Conservation (phyloP, 768 basidiomycete species). For the Kwoniella dendrophila region DNA sequence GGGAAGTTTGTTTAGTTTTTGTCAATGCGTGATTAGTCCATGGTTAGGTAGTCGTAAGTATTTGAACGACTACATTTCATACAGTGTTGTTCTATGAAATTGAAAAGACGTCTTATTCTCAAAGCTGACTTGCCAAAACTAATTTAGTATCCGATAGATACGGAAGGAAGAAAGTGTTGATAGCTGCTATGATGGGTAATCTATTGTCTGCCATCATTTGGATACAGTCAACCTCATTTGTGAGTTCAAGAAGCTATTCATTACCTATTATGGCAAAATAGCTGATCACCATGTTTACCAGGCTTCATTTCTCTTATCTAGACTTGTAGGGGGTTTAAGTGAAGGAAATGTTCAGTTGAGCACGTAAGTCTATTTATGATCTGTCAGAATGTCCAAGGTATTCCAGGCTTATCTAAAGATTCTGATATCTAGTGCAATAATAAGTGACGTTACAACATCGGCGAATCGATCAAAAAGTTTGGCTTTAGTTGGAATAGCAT, state of each 20-base stretch:
- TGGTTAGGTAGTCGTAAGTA: constrained; percentile 70
- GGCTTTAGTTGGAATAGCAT: constrained; percentile 92
- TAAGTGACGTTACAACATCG: constrained; percentile 84
- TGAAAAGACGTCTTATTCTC: background rate
- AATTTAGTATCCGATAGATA: constrained; percentile 82
- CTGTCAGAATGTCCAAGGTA: background rate
- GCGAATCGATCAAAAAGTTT: constrained; percentile 80
- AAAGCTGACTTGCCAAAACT: constrained; percentile 60
- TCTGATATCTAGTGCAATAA: constrained; percentile 70
- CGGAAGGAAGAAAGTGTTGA: constrained; percentile 79
- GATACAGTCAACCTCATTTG: constrained; percentile 87
- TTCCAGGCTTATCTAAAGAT: background rate
- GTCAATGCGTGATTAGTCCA: constrained; percentile 63
- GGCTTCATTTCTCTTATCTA: constrained; percentile 79
- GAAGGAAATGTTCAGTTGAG: constrained; percentile 98
- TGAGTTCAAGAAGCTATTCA: constrained; percentile 34
- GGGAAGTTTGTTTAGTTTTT: constrained; percentile 62
- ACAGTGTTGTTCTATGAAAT: background rate
- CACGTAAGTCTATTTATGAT: constrained; percentile 65
- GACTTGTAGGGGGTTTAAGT: constrained; percentile 87
- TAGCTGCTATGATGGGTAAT: constrained; percentile 90
- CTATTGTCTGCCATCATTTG: constrained; percentile 88
- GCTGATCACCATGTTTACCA: constrained; percentile 16
- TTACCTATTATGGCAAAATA: background rate
- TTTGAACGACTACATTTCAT: background rate